A percentile compares a stretch with the other conserved stretches of the same genome.
These are phyloP conservation scores for Scedosporium boydii DNA, from an alignment of 2,329 filamentous ascomycete genomes.

Conservation along the genomic window DNA sequence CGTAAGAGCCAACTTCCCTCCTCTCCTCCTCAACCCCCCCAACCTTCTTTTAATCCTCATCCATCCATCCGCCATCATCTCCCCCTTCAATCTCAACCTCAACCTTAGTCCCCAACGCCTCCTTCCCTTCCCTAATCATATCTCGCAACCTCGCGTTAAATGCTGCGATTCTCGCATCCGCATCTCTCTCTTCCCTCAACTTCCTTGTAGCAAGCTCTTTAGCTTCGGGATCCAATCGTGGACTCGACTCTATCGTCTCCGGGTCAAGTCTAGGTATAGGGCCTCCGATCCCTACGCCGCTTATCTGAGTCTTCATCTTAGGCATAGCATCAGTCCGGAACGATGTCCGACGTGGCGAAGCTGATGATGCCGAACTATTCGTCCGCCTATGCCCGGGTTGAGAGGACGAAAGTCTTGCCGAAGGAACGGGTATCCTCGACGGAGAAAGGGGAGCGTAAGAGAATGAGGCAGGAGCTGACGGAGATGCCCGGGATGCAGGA, in stretches of 20 bases:
- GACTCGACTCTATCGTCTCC: slow-evolving; percentile 29
- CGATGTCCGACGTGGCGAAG: neutral
- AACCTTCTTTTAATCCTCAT: neutral
- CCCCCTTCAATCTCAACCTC: slow-evolving; percentile 47
- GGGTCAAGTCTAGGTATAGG: slow-evolving; percentile 9
- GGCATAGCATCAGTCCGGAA: neutral
- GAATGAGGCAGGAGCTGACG: neutral
- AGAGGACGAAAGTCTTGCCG: neutral
- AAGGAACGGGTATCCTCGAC: slow-evolving; percentile 6
- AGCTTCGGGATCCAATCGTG: slow-evolving; percentile 54
- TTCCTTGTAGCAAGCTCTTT: slow-evolving; percentile 64
- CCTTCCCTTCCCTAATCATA: slow-evolving; percentile 82
- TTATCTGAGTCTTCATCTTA: slow-evolving; percentile 3
- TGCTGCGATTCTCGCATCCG: slow-evolving; percentile 68
- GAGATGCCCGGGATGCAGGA: slow-evolving; percentile 15
- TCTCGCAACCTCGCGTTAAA: slow-evolving; percentile 72
- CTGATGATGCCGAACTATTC: slow-evolving; percentile 1
- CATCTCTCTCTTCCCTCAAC: slow-evolving; percentile 63
- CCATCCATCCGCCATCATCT: slow-evolving; percentile 26
- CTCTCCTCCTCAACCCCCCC: neutral
- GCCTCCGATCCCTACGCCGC: neutral
- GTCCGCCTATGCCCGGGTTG: neutral
- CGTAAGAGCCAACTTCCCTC: neutral
- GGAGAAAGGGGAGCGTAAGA: slow-evolving; percentile 24
- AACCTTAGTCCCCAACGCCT: slow-evolving; percentile 69